Evolutionary conservation across 2,329 filamentous ascomycete genomes (phyloP).

Genomic region (Diaporthe eres): DNA sequence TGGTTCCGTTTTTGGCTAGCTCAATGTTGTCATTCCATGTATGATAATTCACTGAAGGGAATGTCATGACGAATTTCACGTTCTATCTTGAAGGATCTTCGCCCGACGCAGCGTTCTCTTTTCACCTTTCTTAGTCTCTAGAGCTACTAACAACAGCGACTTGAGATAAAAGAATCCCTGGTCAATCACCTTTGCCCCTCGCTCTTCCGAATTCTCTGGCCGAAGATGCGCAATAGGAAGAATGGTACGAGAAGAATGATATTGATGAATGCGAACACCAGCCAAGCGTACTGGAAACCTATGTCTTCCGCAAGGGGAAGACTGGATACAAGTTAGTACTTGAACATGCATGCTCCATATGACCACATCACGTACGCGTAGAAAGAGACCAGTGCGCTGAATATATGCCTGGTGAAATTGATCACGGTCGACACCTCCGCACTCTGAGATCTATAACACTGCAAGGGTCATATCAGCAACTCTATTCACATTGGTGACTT

Average conservation of each 20-base stretch:
- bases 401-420: conserved; percentile 4
- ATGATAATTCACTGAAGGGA: no score
- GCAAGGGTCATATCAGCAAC: background rate
- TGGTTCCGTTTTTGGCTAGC: no score
- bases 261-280: conserved; percentile 12
- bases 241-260: conserved; percentile 10
- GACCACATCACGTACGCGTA: background rate
- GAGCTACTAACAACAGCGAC: no score
- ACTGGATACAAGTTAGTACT: background rate
- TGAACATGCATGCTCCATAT: background rate
- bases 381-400: conserved; percentile 14
- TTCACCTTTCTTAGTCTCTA: no score
- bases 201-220: background rate
- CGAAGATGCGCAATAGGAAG: conserved; percentile 13
- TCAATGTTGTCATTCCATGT: no score
- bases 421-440: background rate
- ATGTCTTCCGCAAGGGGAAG: conserved; percentile 18
- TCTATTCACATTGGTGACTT: background rate
- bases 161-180: background rate
- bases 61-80: no score
- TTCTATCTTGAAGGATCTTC: no score
- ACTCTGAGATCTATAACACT: conserved; percentile 19
- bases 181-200: background rate
- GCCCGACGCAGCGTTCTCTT: no score
- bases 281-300: conserved; percentile 3